Conservation (phyloP, 306 rosid genomes). For the Quercus glauca region DNA sequence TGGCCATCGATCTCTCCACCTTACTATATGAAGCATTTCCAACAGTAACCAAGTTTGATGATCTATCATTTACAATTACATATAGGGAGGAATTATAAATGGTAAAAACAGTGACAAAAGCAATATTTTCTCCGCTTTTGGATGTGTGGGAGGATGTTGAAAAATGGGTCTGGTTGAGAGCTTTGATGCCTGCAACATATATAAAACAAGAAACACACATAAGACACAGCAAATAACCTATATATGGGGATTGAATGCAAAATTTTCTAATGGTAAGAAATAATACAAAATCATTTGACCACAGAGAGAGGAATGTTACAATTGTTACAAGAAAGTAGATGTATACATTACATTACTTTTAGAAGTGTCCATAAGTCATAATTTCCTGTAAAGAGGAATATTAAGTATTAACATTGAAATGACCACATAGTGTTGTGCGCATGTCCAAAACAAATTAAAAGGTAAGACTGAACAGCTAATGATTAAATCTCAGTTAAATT, state of each 20-base stretch:
- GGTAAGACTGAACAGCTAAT: neutral
- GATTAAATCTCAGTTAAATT: neutral
- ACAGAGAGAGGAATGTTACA: neutral
- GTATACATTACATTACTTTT: neutral
- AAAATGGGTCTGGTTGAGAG: constrained; percentile 58
- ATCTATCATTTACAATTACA: no score
- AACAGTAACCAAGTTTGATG: no score
- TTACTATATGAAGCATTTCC: neutral
- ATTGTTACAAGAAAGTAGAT: neutral
- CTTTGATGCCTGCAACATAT: constrained; percentile 55
- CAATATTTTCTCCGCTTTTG: constrained; percentile 29
- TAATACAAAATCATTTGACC: no score
- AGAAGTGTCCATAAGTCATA: neutral
- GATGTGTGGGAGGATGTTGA: constrained; percentile 29
- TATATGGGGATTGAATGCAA: neutral
- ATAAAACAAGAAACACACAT: constrained; percentile 16
- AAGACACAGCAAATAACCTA: neutral
- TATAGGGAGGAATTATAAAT: no score
- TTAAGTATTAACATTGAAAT: neutral
- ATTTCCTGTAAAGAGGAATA: neutral
- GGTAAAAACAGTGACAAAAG: neutral
- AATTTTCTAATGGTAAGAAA: neutral
- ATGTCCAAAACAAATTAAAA: neutral
- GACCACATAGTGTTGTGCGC: neutral
- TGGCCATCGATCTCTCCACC: constrained; percentile 72